Conservation (phyloP, 2,329 filamentous ascomycete genomes). For the Colletotrichum aenigma region DNA sequence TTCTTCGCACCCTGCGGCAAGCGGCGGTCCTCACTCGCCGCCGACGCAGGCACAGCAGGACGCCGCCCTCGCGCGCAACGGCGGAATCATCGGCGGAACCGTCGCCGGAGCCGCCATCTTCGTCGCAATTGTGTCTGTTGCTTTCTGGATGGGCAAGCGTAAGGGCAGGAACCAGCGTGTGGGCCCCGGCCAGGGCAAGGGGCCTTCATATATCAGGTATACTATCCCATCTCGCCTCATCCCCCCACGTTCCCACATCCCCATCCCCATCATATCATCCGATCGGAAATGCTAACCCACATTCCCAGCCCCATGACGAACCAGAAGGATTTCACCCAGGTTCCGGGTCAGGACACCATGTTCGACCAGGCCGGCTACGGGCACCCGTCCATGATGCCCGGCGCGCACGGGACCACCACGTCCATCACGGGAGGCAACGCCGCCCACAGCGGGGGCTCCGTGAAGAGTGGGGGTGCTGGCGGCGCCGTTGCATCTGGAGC, state of each 20-base stretch:
- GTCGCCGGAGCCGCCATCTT: conserved; percentile 56
- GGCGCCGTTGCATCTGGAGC: conserved; percentile 27
- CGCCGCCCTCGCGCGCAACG: conserved; percentile 29
- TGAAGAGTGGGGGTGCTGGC: conserved; percentile 23
- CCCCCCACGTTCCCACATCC: neutral
- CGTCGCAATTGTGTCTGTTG: conserved; percentile 43
- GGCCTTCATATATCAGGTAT: conserved; percentile 47
- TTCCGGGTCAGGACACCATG: conserved; percentile 5
- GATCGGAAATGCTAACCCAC: conserved; percentile 22
- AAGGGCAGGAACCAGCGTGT: conserved; percentile 42
- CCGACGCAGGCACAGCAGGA: neutral
- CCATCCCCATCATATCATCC: neutral
- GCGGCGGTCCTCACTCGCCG: conserved; percentile 28
- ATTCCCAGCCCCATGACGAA: conserved; percentile 31
- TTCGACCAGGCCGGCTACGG: conserved; percentile 18
- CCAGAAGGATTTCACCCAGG: conserved; percentile 31
- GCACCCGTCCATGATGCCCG: conserved; percentile 19
- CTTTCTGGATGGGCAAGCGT: conserved; percentile 48
- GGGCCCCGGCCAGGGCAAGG: conserved; percentile 42
- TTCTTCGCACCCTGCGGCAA: conserved; percentile 17
- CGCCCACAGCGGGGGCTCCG: neutral
- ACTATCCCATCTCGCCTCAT: neutral
- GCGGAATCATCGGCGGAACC: conserved; percentile 58
- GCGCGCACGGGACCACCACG: conserved; percentile 17
- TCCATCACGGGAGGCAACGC: conserved; percentile 15